Evolutionary conservation across 108 stramenopile species (phyloP).

Genomic region (Pseudonitzschia delicatissima): DNA sequence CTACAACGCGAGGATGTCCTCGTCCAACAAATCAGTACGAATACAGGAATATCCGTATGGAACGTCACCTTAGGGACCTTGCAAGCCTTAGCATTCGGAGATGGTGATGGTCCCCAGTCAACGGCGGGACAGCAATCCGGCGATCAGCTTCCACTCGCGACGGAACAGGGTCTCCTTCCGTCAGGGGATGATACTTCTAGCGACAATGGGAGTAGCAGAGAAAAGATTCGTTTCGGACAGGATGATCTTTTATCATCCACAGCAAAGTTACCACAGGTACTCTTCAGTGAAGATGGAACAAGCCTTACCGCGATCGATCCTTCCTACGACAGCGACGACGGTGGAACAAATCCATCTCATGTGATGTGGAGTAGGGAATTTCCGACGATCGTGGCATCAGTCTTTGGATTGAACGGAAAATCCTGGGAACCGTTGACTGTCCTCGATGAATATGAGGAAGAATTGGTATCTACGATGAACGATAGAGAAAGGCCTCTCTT

Average conservation of each 20-base stretch:
- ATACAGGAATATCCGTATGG: slow-evolving; percentile 67
- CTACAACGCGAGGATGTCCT: slow-evolving; percentile 78
- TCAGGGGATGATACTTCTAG: not conserved
- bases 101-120: slow-evolving; percentile 11
- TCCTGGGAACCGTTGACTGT: slow-evolving; percentile 52
- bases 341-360: not conserved
- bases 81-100: slow-evolving; percentile 66
- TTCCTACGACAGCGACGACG: not conserved
- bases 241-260: not conserved
- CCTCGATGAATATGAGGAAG: not conserved
- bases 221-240: not conserved
- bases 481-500: not conserved
- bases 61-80: slow-evolving; percentile 72
- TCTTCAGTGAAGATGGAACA: slow-evolving; percentile 72
- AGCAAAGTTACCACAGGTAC: slow-evolving; percentile 41
- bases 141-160: not conserved
- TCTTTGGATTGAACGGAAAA: slow-evolving; percentile 67
- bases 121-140: slow-evolving; percentile 4
- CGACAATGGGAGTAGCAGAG: not conserved
- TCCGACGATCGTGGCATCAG: slow-evolving; percentile 59
- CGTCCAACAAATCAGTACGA: slow-evolving; percentile 62
- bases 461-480: not conserved
- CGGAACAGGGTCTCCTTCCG: slow-evolving; percentile 10
- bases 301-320: slow-evolving; percentile 47
- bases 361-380: slow-evolving; percentile 54